Evolutionary conservation across 371 early-diverging fungal species (phyloP), one percentile per base, ranked within the genome.

Genomic region (Apophysomyces sp.): DNA sequence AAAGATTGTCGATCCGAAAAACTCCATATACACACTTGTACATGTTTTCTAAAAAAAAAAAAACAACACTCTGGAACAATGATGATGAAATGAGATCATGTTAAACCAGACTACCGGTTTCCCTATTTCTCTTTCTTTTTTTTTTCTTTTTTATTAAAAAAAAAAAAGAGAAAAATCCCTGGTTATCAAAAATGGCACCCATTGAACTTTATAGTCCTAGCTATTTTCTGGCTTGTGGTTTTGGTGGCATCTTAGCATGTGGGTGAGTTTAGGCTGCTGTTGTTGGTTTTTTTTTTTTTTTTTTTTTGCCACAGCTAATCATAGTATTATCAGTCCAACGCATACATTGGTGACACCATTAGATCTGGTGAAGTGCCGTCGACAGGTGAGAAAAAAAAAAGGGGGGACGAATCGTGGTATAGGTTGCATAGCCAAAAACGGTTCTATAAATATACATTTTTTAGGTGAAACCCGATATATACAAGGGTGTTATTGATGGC

Each of bases 401-500:
- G 1, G 15, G 1, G 28, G 5, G 37, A 2, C 3, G 6, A n/a
- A 24, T 34, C 18, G 13, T 13, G 2, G 8, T 8, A 26, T 26
- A 21, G 11, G 21, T 6, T 0, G 21, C 18, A 41, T 9, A n/a
- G 8, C 12, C 21, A 21, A 54, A 53, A 15, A 11, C 4, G 40
- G 30, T 57, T 12, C 51, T 49, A 11, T n/a, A 44, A 51, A 52
- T 30, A 3, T 8, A 13, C 31, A 13, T 0, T 13, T 0, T 32
- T 4, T 44, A 65, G 65, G 81, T 86, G 54, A 73, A 83, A 62
- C 85, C 87, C 60, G 74, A 68, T 55, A 73, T 88, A 55, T 92
- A 92, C 90, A 86, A 68, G 44, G 85, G 90, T 40, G 74, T 90
- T 59, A 69, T 89, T 60, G 71, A 80, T 62, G 91, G 89, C 56